Evolutionary conservation across 148 eudicot genomes (phyloP), one percentile per base, ranked within the genome.

Genomic region (Rhododendron kiyosumense): DNA sequence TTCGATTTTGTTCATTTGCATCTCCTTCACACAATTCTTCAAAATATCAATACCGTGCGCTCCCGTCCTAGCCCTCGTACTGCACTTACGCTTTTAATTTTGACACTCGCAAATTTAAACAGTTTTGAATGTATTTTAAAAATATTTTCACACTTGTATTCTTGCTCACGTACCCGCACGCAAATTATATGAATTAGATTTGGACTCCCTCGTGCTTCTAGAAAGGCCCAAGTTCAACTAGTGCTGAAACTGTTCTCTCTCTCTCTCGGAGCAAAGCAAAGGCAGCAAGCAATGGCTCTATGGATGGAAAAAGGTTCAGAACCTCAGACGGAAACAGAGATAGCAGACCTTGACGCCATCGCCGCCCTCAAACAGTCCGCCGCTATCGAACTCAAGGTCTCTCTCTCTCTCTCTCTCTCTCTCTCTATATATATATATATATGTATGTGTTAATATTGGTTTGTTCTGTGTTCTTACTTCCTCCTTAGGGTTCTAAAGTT

Each of bases 371-470:
- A 94, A 86, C 88, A 91, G 49, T 92, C 96, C 48, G 20, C 98
- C 77, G 94, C 99, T 83, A 15, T 96, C 87, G 99, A 96, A 87
- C 93, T 96, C 84, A 96, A 96, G 95, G 99, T 94, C 34, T 85
- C 49, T 80, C 46, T 49, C 65, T 41, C 75, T 78, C 30, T 79
- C 80, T 12, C 65, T 83, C 52, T 45, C 41, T 49, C 63, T 41
- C 78, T 78, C 30, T 79, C 80, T 11, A 54, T 82, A 36, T 0
- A 34, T 34, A 34, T 34, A 34, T 49, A n/a, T 45, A 0, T 26
- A 18, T 2, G 57, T 14, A 7, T 46, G 48, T 54, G 12, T 49
- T 12, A 1, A 49, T 57, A 57, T 22, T 22, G 26, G 69, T 8
- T 7, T 22, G 10, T 1, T 52, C 22, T 10, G 1, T 32, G 18